Evolutionary conservation across 2,329 filamentous ascomycete genomes (phyloP), one percentile per base, ranked within the genome.

Genomic region (Simplicillium aogashimaense): DNA sequence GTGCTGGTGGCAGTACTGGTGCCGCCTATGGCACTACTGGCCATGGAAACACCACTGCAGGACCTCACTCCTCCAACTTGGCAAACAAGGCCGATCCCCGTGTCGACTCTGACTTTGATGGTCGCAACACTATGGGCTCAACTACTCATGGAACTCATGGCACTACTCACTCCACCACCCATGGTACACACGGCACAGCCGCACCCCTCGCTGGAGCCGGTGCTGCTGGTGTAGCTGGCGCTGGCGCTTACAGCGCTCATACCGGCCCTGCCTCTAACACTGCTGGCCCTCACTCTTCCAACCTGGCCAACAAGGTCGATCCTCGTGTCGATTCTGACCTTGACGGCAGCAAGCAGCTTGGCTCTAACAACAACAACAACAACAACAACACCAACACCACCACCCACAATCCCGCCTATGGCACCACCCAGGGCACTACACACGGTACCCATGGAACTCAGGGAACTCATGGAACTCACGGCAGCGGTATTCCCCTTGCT

Each of bases 31-130:
- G n/a, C n/a, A 9, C 29, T n/a, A 30, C 29, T 9, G 29, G 29
- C 9, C 29, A 45, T 14, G 44, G 47, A 13, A 42, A 45, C 29
- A 43, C 40, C 43, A 51, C 49, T 4, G 47, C 49, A 30, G 49
- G 49, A 6, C 47, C 47, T 16, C 72, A 75, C 58, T 65, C 64
- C 53, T 61, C 54, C 31, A 64, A 73, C 48, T 40, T 66, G n/a
- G 6, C 63, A 45, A 75, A 76, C 63, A 73, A 72, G 58, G 69
- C 13, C 30, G 30, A 32, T 15, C 30, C 70, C 6, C 58, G 65
- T 29, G 67, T 77, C 33, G 72, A 76, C 53, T 68, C 66, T 3
- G 64, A 76, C 44, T 62, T 66, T 3, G 69, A 74, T 50, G 63
- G 65, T 31, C 64, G 59, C 47, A 63, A 65, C 3, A 43, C 48